Evolutionary conservation across 768 basidiomycete species (phyloP), one percentile per base, ranked within the genome.

Genomic region (Ramaria rubella): DNA sequence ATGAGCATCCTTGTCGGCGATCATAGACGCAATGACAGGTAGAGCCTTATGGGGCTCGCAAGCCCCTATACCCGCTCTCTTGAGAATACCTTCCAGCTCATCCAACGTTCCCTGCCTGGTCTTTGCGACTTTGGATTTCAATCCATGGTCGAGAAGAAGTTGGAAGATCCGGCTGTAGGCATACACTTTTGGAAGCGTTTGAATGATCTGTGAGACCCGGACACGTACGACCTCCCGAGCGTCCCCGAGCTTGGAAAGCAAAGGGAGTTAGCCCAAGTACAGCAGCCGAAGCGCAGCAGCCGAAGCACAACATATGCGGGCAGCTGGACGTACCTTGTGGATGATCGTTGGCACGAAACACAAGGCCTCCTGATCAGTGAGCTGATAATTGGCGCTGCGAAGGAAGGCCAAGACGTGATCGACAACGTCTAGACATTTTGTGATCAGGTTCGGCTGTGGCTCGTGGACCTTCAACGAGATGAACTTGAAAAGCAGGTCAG

Each of bases 401-500:
- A 97, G 71, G 64, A 94, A 87, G 8, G 81, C 75, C 11, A 97
- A 63, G 33, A 95, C 77, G 33, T 86, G 77, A 61, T 90, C 90
- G 27, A 94, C 77, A 33, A 90, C 81, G 59, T 98, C 95, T 62
- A 99, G 70, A 64, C 93, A 94, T 68, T 89, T 90, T 49, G 88
- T 82, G 3, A 86, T 78, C 23, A 96, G 75, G 65, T 92, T 95
- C 6, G 94, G 89, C 64, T 94, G 93, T 38, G 93, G 86, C 68
- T 94, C 89, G 60, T 95, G 87, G 23, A 85, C 79, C 63, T 90
- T 89, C 64, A 97, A 82, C 1, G 94, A 95, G 27, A 86, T 81
- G 62, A 98, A 99, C 76, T 98, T 98, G 66, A 98, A 73, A 1
- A 88, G 82, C 31, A 98, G 76, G 69, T 99, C 96, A 45, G 91